These are phyloP conservation scores for Zanthoxylum bungeanum DNA, from an alignment of 345 rosid genomes.

Conservation along the genomic window DNA sequence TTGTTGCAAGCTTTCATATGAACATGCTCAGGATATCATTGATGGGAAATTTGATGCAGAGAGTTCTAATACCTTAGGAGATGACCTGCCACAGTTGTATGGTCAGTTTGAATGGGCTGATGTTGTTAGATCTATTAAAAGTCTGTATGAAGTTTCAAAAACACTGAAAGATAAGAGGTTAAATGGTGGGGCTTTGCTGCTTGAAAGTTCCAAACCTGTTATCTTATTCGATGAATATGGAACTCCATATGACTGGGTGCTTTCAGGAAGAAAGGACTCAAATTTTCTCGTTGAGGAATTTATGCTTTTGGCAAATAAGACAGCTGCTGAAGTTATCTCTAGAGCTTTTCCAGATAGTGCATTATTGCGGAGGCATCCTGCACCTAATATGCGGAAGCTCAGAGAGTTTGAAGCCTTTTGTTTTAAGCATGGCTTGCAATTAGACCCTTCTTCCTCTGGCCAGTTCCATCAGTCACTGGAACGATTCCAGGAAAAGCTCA, in stretches of 20 bases:
- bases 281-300: slow-evolving; percentile 85
- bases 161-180: slow-evolving; percentile 57
- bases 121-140: slow-evolving; percentile 49
- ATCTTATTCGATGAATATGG: slow-evolving; percentile 70
- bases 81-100: slow-evolving; percentile 47
- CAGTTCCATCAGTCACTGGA: slow-evolving; percentile 56
- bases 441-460: slow-evolving; percentile 78
- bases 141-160: slow-evolving; percentile 60
- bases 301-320: slow-evolving; percentile 86
- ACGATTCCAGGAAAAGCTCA: slow-evolving; percentile 51
- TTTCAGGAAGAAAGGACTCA: slow-evolving; percentile 43
- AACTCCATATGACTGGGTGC: slow-evolving; percentile 57
- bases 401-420: slow-evolving; percentile 82
- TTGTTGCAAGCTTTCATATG: slow-evolving; percentile 91
- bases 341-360: slow-evolving; percentile 81
- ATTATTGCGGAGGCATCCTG: slow-evolving; percentile 82
- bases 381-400: slow-evolving; percentile 80
- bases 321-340: slow-evolving; percentile 85
- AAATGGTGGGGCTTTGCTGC: slow-evolving; percentile 62
- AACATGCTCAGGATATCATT: slow-evolving; percentile 66
- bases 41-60: slow-evolving; percentile 34
- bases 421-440: slow-evolving; percentile 60
- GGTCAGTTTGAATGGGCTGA: slow-evolving; percentile 69
- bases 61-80: slow-evolving; percentile 22
- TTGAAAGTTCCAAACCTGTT: slow-evolving; percentile 55